Conservation (phyloP, 768 basidiomycete genomes). For the Hygrocybe punicea region DNA sequence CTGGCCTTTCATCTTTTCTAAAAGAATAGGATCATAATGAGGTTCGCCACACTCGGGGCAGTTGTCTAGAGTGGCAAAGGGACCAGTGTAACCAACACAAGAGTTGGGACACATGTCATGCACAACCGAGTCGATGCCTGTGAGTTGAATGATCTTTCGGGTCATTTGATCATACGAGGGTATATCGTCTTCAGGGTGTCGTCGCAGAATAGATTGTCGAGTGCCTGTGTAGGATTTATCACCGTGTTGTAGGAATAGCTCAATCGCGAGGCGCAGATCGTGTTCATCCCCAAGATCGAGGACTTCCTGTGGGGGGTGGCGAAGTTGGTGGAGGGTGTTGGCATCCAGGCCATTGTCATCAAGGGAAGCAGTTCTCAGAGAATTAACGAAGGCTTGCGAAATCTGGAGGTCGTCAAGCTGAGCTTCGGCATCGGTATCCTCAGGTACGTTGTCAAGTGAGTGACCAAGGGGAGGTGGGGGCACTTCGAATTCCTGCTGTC, state of each 20-base stretch:
- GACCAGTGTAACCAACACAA: slow-evolving; percentile 25
- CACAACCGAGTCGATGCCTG: slow-evolving; percentile 32
- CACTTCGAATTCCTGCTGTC: background rate
- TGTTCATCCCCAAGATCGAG: slow-evolving; percentile 11
- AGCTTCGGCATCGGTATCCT: background rate
- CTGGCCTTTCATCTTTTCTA: slow-evolving; percentile 3
- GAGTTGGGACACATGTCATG: slow-evolving; percentile 44
- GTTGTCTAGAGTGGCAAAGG: slow-evolving; percentile 3
- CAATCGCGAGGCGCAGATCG: slow-evolving; percentile 31
- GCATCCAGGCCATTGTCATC: slow-evolving; percentile 13
- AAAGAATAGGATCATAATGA: slow-evolving; percentile 20
- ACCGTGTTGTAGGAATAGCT: slow-evolving; percentile 28
- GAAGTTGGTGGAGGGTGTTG: slow-evolving; percentile 8
- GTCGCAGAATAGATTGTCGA: slow-evolving; percentile 17
- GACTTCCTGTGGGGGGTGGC: slow-evolving; percentile 11
- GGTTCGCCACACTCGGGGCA: slow-evolving; percentile 27
- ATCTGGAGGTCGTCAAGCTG: slow-evolving; percentile 6
- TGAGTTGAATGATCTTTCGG: slow-evolving; percentile 24
- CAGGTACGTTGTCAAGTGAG: background rate
- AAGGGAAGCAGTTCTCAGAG: slow-evolving; percentile 14
- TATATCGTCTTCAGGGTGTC: slow-evolving; percentile 26
- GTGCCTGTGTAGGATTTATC: slow-evolving; percentile 28
- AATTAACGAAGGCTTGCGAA: slow-evolving; percentile 9
- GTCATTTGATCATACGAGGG: slow-evolving; percentile 30
- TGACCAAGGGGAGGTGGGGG: background rate